Conservation (phyloP, 768 basidiomycete genomes). For the Coprinopsis sp. region DNA sequence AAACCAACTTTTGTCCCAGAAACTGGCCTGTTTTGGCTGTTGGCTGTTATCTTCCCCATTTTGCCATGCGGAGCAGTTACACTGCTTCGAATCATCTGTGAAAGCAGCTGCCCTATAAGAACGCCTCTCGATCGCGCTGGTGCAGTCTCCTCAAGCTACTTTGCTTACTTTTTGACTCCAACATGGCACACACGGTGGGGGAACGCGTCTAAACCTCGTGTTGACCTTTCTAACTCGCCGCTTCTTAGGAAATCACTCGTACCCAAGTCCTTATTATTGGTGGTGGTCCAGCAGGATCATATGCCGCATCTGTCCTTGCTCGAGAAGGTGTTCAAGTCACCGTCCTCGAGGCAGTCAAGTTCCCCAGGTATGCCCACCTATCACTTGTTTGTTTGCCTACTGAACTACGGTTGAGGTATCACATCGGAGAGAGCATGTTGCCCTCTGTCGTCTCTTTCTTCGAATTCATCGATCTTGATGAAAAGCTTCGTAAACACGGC, state of each 20-base stretch:
- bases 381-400: background rate
- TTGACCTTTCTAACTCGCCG: background rate
- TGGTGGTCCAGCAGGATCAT: constrained; percentile 46
- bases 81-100: too few species aligned
- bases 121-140: too few species aligned
- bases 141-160: too few species aligned
- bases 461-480: constrained; percentile 31
- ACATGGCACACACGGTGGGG: too few species aligned
- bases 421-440: constrained; percentile 37
- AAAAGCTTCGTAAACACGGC: constrained; percentile 27
- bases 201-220: too few species aligned
- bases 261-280: constrained; percentile 34
- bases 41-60: too few species aligned
- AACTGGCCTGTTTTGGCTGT: too few species aligned
- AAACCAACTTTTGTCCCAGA: too few species aligned
- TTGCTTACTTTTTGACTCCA: too few species aligned
- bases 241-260: constrained; percentile 7
- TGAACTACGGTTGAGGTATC: constrained; percentile 22
- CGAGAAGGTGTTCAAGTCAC: constrained; percentile 36
- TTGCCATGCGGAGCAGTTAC: too few species aligned
- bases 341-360: constrained; percentile 39
- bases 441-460: constrained; percentile 31
- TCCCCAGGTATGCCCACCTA: constrained; percentile 28
- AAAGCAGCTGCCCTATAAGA: too few species aligned
- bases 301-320: constrained; percentile 41